Percentiles rank a stretch among this genome's conserved stretches.
These are phyloP conservation scores for Phytophthora crassamura DNA, from an alignment of 352 stramenopile species.

Conservation along the genomic window DNA sequence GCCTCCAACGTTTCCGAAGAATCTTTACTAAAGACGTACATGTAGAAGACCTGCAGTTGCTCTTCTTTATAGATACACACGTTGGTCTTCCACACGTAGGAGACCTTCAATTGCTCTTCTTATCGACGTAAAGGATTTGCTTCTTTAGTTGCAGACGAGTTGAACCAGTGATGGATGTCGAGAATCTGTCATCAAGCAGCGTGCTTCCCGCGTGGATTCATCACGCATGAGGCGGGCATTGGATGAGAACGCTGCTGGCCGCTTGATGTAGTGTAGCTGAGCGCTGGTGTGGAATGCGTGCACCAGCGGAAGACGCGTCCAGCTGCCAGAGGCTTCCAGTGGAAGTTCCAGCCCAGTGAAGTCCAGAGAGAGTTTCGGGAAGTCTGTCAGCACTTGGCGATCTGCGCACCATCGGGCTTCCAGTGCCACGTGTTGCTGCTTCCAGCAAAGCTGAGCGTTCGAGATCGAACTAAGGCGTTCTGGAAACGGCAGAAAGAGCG, in stretches of 20 bases:
- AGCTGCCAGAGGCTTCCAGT: slow-evolving; percentile 21
- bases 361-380: slow-evolving; percentile 44
- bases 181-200: not conserved
- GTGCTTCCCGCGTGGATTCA: not conserved
- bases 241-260: slow-evolving; percentile 19
- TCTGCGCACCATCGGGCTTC: slow-evolving; percentile 39
- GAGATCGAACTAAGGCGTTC: slow-evolving; percentile 44
- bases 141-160: too few relatives aligned
- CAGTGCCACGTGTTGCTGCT: slow-evolving; percentile 38
- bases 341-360: slow-evolving; percentile 19
- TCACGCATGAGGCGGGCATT: slow-evolving; percentile 18
- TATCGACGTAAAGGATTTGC: too few relatives aligned
- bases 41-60: too few relatives aligned
- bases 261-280: not conserved
- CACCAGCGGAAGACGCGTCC: slow-evolving; percentile 18
- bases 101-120: too few relatives aligned
- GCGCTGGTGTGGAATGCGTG: slow-evolving; percentile 39
- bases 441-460: slow-evolving; percentile 45
- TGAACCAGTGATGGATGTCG: too few relatives aligned
- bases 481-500: slow-evolving; percentile 66
- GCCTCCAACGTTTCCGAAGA: too few relatives aligned
- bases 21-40: too few relatives aligned
- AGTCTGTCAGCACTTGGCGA: slow-evolving; percentile 51
- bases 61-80: too few relatives aligned
- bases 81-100: too few relatives aligned